Evolutionary conservation across 2,329 filamentous ascomycete species (phyloP).

Genomic region (Cadophora sp.): DNA sequence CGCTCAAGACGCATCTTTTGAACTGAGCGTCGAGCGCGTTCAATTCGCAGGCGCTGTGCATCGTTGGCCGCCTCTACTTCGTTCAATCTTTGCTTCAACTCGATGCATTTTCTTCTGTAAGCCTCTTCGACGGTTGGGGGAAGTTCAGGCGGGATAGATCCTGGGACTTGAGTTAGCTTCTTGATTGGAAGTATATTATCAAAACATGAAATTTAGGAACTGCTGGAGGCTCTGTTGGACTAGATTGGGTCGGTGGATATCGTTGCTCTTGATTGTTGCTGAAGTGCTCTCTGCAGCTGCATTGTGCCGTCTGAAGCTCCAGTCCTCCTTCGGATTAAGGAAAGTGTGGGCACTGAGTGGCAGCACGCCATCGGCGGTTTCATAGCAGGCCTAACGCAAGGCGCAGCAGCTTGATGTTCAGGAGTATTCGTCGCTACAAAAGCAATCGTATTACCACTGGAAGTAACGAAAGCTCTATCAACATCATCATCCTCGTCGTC

Average conservation of each 20-base stretch:
- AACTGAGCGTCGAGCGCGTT: conserved; percentile 81
- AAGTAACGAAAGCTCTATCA: neutral
- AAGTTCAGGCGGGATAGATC: conserved; percentile 63
- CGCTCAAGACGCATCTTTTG: conserved; percentile 91
- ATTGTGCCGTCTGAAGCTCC: neutral
- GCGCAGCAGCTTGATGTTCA: neutral
- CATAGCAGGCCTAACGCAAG: neutral
- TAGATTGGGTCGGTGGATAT: neutral
- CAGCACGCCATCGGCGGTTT: too few relatives aligned
- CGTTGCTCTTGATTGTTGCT: neutral
- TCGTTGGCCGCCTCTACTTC: conserved; percentile 95
- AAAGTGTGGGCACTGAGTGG: too few relatives aligned
- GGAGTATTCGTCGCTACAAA: neutral
- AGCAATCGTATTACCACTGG: neutral
- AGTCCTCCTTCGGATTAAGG: too few relatives aligned
- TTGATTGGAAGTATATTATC: neutral
- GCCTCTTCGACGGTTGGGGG: conserved; percentile 94
- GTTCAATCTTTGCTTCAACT: conserved; percentile 87
- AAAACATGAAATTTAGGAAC: neutral
- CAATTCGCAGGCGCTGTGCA: conserved; percentile 77
- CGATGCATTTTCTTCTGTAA: conserved; percentile 95
- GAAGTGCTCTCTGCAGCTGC: neutral
- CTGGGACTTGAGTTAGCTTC: conserved; percentile 37
- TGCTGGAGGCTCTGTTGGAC: neutral
- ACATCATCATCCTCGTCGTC: neutral